Conservation (phyloP, 2,329 filamentous ascomycete genomes). For the Alternaria longipes region DNA sequence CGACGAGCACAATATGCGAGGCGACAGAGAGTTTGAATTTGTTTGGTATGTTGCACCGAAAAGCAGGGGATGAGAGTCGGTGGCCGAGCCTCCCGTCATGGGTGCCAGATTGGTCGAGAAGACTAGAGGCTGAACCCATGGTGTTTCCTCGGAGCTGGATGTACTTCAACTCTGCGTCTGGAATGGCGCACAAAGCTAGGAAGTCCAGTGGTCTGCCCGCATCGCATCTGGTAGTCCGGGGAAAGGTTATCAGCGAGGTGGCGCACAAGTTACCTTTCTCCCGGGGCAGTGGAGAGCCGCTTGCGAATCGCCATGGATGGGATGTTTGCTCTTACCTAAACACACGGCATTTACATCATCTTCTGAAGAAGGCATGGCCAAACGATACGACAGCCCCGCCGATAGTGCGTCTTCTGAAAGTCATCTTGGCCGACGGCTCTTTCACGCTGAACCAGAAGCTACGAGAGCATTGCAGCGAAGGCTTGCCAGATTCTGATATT, state of each 20-base stretch:
- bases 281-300: no score
- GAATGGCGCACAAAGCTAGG: not conserved
- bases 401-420: no score
- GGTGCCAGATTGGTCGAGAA: conserved; percentile 1
- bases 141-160: conserved; percentile 3
- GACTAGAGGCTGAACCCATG: not conserved
- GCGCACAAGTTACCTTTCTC: not conserved
- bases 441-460: no score
- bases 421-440: no score
- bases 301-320: not conserved
- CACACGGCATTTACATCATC: no score
- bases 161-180: not conserved
- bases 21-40: not conserved
- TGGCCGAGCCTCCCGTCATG: not conserved
- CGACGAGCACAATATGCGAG: not conserved
- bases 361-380: no score
- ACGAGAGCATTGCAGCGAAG: no score
- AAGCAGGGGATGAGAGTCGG: not conserved
- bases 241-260: not conserved
- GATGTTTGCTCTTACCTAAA: not conserved
- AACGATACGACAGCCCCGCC: no score
- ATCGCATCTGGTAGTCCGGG: not conserved
- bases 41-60: not conserved
- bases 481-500: no score
- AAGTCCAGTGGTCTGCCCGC: not conserved